These are phyloP conservation scores for Dinochytrium kinnereticum DNA, from an alignment of 371 early-diverging fungal genomes.

Conservation along the genomic window DNA sequence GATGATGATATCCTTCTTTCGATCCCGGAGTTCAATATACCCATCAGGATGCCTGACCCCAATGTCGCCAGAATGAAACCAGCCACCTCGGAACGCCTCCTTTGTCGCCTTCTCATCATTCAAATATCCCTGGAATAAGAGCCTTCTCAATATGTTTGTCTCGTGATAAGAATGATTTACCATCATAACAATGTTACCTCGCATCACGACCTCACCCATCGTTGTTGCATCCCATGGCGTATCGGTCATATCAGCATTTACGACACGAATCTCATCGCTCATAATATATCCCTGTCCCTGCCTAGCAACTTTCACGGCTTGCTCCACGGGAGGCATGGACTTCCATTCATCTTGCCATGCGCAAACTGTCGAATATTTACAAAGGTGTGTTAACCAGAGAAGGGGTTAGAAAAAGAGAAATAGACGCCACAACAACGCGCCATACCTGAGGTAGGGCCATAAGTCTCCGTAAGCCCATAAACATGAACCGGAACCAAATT, in stretches of 20 bases:
- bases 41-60: constrained; percentile 72
- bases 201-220: constrained; percentile 69
- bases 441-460: background rate
- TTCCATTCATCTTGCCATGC: constrained; percentile 47
- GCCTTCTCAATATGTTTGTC: no score
- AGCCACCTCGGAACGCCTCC: constrained; percentile 65
- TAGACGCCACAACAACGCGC: background rate
- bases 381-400: constrained; percentile 49
- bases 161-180: background rate
- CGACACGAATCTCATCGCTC: constrained; percentile 65
- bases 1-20: constrained; percentile 73
- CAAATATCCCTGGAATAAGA: constrained; percentile 47
- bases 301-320: constrained; percentile 55
- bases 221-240: constrained; percentile 62
- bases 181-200: constrained; percentile 69
- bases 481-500: constrained; percentile 66
- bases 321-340: constrained; percentile 48
- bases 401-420: background rate
- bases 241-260: constrained; percentile 59
- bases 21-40: constrained; percentile 67
- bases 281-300: constrained; percentile 64
- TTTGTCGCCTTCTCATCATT: constrained; percentile 67
- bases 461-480: constrained; percentile 64
- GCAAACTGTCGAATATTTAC: constrained; percentile 59
- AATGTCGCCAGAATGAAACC: constrained; percentile 74